Percentiles rank a stretch among this genome's conserved stretches.
Evolutionary conservation across 441 rosid genomes (phyloP).

Genomic region (Eruca vesicaria): DNA sequence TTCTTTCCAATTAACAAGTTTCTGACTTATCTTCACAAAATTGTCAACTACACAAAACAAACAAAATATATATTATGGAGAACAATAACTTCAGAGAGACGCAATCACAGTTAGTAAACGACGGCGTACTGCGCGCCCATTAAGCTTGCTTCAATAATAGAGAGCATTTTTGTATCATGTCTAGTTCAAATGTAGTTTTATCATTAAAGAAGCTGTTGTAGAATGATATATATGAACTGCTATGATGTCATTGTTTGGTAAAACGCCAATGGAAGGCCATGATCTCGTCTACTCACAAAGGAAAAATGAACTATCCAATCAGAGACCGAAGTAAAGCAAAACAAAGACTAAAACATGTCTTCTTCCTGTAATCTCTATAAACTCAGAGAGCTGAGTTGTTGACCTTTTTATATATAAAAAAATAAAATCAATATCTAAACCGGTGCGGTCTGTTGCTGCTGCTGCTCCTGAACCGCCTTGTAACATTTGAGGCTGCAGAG

Average conservation of each 20-base stretch:
- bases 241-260: neutral
- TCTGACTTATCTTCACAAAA: neutral
- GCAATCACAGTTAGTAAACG: conserved; percentile 20
- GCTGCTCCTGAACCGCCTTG: conserved; percentile 61
- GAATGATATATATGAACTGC: neutral
- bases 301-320: neutral
- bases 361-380: neutral
- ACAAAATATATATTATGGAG: neutral
- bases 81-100: neutral
- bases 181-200: neutral
- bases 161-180: conserved; percentile 16
- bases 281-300: neutral
- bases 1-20: conserved; percentile 24
- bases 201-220: neutral
- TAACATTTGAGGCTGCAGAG: conserved; percentile 93
- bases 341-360: neutral
- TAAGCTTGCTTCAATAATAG: conserved; percentile 24
- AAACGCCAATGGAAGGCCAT: conserved; percentile 12
- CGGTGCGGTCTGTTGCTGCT: conserved; percentile 23
- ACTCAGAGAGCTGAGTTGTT: neutral
- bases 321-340: conserved; percentile 12
- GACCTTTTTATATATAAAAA: neutral
- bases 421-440: neutral
- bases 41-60: conserved; percentile 29
- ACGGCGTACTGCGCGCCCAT: conserved; percentile 17